A percentile compares a stretch with the other conserved stretches of the same genome.
phyloP scores from a whole-genome alignment of 139 green algal species.

The Chlamydomonas applanata region DNA sequence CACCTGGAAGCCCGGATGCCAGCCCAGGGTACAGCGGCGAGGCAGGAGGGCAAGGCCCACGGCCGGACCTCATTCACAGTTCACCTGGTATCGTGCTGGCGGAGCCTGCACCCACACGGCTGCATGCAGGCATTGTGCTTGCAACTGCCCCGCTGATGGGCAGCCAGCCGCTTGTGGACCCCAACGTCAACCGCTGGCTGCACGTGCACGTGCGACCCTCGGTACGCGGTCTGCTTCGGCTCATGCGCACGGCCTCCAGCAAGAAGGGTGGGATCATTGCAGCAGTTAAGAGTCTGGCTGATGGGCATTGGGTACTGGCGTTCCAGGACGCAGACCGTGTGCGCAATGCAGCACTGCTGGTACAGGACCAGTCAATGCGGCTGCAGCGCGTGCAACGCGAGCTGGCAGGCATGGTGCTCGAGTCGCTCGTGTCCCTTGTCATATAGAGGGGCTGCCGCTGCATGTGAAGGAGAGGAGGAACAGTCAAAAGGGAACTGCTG shows the following conservation, averaged over 20 bases:
- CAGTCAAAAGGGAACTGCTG: too few species aligned
- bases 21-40: neutral
- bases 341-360: too few species aligned
- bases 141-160: constrained; percentile 77
- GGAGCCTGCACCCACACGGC: constrained; percentile 42
- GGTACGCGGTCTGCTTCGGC: constrained; percentile 60
- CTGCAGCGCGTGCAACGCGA: too few species aligned
- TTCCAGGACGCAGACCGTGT: constrained; percentile 58
- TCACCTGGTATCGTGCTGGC: constrained; percentile 67
- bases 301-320: constrained; percentile 85
- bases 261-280: constrained; percentile 47
- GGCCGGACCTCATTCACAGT: constrained; percentile 29
- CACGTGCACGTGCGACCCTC: constrained; percentile 77
- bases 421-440: too few species aligned
- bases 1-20: too few species aligned
- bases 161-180: constrained; percentile 49
- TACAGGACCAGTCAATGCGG: too few species aligned
- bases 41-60: neutral
- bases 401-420: too few species aligned
- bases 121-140: constrained; percentile 60
- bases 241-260: constrained; percentile 22
- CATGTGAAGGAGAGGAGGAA: too few species aligned
- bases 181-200: constrained; percentile 67
- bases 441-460: too few species aligned
- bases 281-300: constrained; percentile 59